Conservation (phyloP, 2,329 filamentous ascomycete genomes). For the Aspergillus brunneoviolaceus region DNA sequence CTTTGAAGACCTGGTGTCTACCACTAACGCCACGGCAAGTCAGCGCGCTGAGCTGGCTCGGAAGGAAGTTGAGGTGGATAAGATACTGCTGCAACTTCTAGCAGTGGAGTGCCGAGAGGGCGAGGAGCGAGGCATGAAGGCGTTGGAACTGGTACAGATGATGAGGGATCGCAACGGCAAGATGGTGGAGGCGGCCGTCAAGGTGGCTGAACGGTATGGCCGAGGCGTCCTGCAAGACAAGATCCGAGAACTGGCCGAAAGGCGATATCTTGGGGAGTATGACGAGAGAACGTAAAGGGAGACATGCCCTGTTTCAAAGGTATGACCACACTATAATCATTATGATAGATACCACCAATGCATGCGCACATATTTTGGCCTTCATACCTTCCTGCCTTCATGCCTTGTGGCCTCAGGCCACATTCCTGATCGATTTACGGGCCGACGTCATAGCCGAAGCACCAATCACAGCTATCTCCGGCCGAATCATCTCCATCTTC, state of each 20-base stretch:
- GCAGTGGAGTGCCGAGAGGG: conserved; percentile 87
- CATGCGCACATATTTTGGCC: not conserved
- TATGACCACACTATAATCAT: not conserved
- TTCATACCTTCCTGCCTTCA: not conserved
- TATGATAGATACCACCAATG: not conserved
- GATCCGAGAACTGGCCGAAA: conserved; percentile 82
- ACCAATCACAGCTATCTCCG: not conserved
- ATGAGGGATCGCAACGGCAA: conserved; percentile 81
- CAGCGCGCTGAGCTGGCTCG: conserved; percentile 68
- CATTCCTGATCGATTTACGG: not conserved
- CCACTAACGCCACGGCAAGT: conserved; percentile 62
- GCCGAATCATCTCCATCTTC: not conserved
- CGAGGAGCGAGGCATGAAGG: conserved; percentile 92
- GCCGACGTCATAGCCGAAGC: conserved; percentile 10
- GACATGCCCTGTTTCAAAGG: not conserved
- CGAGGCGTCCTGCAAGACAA: conserved; percentile 79
- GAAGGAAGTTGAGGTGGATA: conserved; percentile 83
- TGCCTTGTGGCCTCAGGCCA: not conserved
- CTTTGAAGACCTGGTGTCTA: conserved; percentile 69
- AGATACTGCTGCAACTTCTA: conserved; percentile 82
- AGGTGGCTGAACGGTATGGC: conserved; percentile 84
- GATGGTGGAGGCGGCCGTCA: conserved; percentile 88
- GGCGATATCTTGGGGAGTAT: conserved; percentile 60
- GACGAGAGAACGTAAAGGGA: conserved; percentile 45
- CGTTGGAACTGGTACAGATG: conserved; percentile 82